Evolutionary conservation across 177 flowering plant genomes (phyloP).

Genomic region (Vitis hybrid): DNA sequence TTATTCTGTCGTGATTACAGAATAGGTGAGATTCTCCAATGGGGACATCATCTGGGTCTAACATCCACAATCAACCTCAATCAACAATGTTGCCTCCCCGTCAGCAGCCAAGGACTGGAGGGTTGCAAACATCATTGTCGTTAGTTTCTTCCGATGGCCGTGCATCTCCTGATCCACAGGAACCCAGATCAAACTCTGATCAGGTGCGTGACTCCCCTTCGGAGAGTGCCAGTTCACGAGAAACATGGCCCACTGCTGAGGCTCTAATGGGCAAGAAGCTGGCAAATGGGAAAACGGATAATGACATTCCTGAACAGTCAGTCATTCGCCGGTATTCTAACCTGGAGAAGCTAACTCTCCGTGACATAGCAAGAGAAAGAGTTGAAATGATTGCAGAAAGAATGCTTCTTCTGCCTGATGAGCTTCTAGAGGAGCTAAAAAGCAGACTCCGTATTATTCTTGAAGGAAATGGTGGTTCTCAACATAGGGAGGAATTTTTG

Average conservation of each 20-base stretch:
- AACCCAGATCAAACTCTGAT: slow-evolving; percentile 67
- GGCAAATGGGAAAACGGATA: slow-evolving; percentile 70
- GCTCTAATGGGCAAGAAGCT: slow-evolving; percentile 50
- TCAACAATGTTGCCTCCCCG: slow-evolving; percentile 80
- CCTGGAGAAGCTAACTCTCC: slow-evolving; percentile 68
- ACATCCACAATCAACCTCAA: slow-evolving; percentile 51
- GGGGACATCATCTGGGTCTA: slow-evolving; percentile 74
- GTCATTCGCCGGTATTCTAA: slow-evolving; percentile 66
- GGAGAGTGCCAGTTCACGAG: slow-evolving; percentile 94
- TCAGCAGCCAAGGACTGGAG: slow-evolving; percentile 65
- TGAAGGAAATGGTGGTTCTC: slow-evolving; percentile 84
- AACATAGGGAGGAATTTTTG: slow-evolving; percentile 80
- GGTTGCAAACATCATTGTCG: slow-evolving; percentile 67
- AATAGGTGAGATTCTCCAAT: slow-evolving; percentile 16
- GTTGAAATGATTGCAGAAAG: slow-evolving; percentile 70
- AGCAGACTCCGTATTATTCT: slow-evolving; percentile 71
- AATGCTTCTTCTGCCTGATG: slow-evolving; percentile 71
- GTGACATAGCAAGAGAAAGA: slow-evolving; percentile 75
- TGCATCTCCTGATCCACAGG: slow-evolving; percentile 56
- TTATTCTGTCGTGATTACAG: not conserved
- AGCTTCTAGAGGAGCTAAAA: slow-evolving; percentile 74
- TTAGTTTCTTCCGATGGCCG: slow-evolving; percentile 52
- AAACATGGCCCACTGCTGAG: slow-evolving; percentile 81
- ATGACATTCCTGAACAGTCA: slow-evolving; percentile 60
- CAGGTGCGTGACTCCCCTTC: slow-evolving; percentile 78